Conservation (phyloP, 2,329 filamentous ascomycete species). For the Sarocladium strictum region DNA sequence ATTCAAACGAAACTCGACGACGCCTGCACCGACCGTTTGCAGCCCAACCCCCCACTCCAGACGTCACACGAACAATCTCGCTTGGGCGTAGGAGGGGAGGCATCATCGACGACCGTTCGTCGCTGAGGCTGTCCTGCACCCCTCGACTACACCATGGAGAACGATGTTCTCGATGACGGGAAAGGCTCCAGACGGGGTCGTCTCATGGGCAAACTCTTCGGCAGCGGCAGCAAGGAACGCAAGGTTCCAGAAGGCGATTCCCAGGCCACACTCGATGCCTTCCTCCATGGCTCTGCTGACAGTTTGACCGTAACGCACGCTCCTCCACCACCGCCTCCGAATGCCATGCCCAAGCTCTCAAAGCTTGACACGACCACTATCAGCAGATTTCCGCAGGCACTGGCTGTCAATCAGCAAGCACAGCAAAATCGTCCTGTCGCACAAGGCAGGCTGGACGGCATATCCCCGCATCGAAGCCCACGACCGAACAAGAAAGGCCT, state of each 20-base stretch:
- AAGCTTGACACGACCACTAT: slow-evolving; percentile 50
- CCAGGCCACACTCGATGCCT: slow-evolving; percentile 49
- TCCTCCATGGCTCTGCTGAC: slow-evolving; percentile 51
- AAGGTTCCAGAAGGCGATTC: slow-evolving; percentile 29
- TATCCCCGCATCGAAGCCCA: slow-evolving; percentile 38
- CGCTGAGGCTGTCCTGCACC: slow-evolving; percentile 13
- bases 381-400: slow-evolving; percentile 49
- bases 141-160: slow-evolving; percentile 32
- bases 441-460: slow-evolving; percentile 31
- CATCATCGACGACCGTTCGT: slow-evolving; percentile 23
- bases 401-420: slow-evolving; percentile 36
- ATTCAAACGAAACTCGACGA: background rate
- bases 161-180: slow-evolving; percentile 35
- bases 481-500: slow-evolving; percentile 58
- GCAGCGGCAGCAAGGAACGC: slow-evolving; percentile 32
- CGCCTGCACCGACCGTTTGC: background rate
- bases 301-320: slow-evolving; percentile 48
- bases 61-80: background rate
- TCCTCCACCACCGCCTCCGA: slow-evolving; percentile 35
- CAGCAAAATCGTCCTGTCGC: slow-evolving; percentile 39
- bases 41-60: background rate
- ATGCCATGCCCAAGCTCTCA: slow-evolving; percentile 41
- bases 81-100: slow-evolving; percentile 12
- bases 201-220: slow-evolving; percentile 59
- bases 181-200: slow-evolving; percentile 44